Conservation (phyloP, 2,329 filamentous ascomycete species). For the Nothopassalora personata region DNA sequence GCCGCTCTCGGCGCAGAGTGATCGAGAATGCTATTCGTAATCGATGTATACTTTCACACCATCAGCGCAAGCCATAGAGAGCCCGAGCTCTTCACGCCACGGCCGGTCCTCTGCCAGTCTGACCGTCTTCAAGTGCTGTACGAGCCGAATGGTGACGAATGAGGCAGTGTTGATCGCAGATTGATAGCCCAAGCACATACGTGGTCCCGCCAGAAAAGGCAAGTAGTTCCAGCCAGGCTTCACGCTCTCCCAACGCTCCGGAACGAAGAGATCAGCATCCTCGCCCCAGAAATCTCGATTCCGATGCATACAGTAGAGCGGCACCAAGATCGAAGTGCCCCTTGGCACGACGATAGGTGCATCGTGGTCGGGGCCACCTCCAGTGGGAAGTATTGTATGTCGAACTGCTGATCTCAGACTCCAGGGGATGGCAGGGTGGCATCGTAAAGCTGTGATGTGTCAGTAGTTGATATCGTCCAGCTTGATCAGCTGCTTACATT, state of each 20-base stretch:
- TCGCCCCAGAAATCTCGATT: constrained; percentile 47
- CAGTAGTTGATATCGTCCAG: neutral
- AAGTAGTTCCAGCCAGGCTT: constrained; percentile 14
- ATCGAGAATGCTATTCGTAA: neutral
- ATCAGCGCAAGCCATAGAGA: neutral
- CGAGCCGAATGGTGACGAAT: neutral
- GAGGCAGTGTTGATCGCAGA: neutral
- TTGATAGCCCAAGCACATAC: constrained; percentile 38
- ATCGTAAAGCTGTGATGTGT: neutral
- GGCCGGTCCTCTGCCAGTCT: neutral
- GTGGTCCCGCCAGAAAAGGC: constrained; percentile 33
- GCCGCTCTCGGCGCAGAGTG: neutral
- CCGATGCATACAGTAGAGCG: constrained; percentile 58
- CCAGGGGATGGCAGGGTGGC: neutral
- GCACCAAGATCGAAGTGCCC: neutral
- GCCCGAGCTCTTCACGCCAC: neutral
- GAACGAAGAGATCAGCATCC: constrained; percentile 38
- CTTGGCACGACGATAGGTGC: neutral
- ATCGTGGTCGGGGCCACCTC: neutral
- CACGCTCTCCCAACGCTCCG: constrained; percentile 36
- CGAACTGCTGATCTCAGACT: neutral
- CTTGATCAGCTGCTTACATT: neutral
- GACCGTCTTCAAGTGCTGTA: neutral
- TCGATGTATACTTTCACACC: neutral
- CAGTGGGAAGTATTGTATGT: neutral